Evolutionary conservation across 2,329 filamentous ascomycete genomes (phyloP), one percentile per base, ranked within the genome.

Genomic region (Lachnellula subtilissima): DNA sequence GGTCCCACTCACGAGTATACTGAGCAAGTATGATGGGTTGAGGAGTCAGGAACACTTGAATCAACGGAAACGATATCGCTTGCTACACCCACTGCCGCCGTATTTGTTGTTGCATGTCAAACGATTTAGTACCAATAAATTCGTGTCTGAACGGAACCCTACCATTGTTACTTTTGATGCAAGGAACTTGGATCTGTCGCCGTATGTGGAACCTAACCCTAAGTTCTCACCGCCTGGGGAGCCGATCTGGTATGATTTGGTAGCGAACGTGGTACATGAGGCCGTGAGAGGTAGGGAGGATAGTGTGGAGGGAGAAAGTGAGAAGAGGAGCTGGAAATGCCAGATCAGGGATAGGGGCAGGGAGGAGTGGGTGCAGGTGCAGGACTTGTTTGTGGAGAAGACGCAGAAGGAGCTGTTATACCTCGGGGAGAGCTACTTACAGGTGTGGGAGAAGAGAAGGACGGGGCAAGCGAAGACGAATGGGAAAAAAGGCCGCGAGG

Each of bases 91-190:
- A 0, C 79, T 99, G 0, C 94, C 94, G 0, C 93, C 92, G 0
- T 97, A 88, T 70, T 83, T 99, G 17, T 78, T 94, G 52, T 91
- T 99, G 75, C 93, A 99, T 76, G 87, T 97, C 76, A 97, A 97
- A 76, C 91, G 94, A 65, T 99, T 99, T 79, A 90, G 87, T 64
- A 86, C 88, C 63, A 99, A 99, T 78, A 96, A 97, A 72, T 99
- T 99, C 69, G 89, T 99, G 19, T 84, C 88, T 2, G 93, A 97
- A 74, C 88, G 94, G 50, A 99, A 99, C 72, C 94, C 93, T 1
- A 99, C 94, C 9, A 99, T 99, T 67, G 94, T 99, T 61, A 97
- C 93, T 0, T 99, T 97, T 72, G 90, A 93, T 61, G 87, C 90
- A 4, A 82, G 87, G 69, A 84, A 87, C 43, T 83, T 99, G 8